Evolutionary conservation across 139 green algal genomes (phyloP), one percentile per base, ranked within the genome.

Genomic region (Volvox reticuliferus): DNA sequence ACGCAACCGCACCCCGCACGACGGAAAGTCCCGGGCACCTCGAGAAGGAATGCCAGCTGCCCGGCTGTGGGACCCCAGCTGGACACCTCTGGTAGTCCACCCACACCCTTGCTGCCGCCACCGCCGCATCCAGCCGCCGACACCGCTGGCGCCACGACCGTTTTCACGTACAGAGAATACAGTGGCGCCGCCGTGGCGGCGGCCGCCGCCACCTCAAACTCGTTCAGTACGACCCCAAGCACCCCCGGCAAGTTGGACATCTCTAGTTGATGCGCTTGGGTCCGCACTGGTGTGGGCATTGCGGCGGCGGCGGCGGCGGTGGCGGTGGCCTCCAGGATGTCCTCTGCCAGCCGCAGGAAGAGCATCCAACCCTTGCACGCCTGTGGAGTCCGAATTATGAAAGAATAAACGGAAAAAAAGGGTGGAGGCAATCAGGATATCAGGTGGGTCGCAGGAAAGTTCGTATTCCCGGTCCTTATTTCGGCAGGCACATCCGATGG

Each of bases 321-420:
- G 32, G 79, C 44, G 21, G 79, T 55, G 12, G 79, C 77, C 18
- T 33, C 44, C 44, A 85, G 44, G 44, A 85, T 71, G 44, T 85
- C 79, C 9, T 71, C 79, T 26, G 79, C 79, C 24, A 85, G 44
- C 0, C 22, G 17, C n/a, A 85, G 44, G 35, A 36, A 85, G 6
- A 85, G 79, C 79, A 85, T 85, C 79, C 79, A 85, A 20, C 79
- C 79, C 6, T 21, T 37, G 44, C 35, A 33, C 16, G 79, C 79
- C 79, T 85, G 79, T 75, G 24, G 12, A 12, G 67, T 12, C 22
- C 67, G 22, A 75, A 12, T 5, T 28, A 26, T 14, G 14, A 75
- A 6, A 32, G 35, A n/a, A n/a, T n/a, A n/a, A n/a, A n/a, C n/a
- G 17, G 73, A 18, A 37, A 79, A 79, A 2, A n/a, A 79, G 35